These are phyloP conservation scores for Paraphoma sp. DNA, from an alignment of 2,329 filamentous ascomycete genomes.

Conservation along the genomic window DNA sequence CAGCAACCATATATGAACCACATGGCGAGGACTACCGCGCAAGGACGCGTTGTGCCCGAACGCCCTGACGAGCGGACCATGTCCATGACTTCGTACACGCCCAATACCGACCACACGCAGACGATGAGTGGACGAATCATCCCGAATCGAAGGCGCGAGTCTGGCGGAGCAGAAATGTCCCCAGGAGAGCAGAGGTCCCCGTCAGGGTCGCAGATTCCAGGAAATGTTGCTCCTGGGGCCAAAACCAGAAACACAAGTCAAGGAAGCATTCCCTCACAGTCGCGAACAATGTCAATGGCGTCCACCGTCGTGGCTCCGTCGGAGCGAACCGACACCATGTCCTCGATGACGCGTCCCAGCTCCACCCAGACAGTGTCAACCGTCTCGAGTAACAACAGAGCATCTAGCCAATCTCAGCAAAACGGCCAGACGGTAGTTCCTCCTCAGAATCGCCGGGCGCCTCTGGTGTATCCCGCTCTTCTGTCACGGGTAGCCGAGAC, in stretches of 20 bases:
- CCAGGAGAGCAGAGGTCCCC: constrained; percentile 24
- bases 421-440: constrained; percentile 55
- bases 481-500: constrained; percentile 92
- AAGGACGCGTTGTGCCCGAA: constrained; percentile 89
- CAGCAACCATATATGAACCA: constrained; percentile 75
- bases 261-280: constrained; percentile 48
- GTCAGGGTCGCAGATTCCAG: constrained; percentile 27
- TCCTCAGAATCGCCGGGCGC: constrained; percentile 65
- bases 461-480: constrained; percentile 91
- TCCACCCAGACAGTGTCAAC: constrained; percentile 41
- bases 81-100: constrained; percentile 87
- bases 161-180: constrained; percentile 45
- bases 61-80: constrained; percentile 91
- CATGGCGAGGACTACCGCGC: constrained; percentile 82
- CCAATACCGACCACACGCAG: constrained; percentile 79
- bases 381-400: constrained; percentile 43
- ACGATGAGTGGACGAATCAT: constrained; percentile 94
- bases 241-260: constrained; percentile 46
- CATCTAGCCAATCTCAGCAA: constrained; percentile 52
- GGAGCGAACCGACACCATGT: constrained; percentile 66
- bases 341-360: constrained; percentile 54
- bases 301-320: constrained; percentile 76
- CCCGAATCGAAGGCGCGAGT: constrained; percentile 73
- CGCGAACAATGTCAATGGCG: constrained; percentile 89
- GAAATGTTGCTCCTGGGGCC: constrained; percentile 36